Evolutionary conservation across 495 filamentous ascomycete genomes (phyloP).

Genomic region (Letharia lupina): DNA sequence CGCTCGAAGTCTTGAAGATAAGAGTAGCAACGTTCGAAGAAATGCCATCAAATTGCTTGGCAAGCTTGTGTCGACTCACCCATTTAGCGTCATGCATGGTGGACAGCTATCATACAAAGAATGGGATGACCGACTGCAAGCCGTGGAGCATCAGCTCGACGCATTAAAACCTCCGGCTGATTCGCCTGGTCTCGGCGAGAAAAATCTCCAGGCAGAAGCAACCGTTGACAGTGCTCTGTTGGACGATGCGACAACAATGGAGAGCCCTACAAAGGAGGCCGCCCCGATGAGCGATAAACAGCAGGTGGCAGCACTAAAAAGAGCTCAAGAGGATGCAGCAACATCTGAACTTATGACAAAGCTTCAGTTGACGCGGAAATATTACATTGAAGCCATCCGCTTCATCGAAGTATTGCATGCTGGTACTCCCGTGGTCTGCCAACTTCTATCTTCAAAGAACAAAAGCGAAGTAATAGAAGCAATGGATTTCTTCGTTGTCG

Average conservation of each 20-base stretch:
- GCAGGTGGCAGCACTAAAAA: conserved; percentile 43
- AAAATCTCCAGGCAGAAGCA: conserved; percentile 42
- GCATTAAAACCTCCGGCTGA: conserved; percentile 69
- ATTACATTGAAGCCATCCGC: conserved; percentile 82
- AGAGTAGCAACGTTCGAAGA: conserved; percentile 91
- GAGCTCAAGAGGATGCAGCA: conserved; percentile 63
- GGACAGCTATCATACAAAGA: conserved; percentile 75
- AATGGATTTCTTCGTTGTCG: conserved; percentile 95
- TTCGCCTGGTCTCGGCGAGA: conserved; percentile 65
- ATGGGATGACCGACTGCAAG: conserved; percentile 71
- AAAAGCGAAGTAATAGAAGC: conserved; percentile 98
- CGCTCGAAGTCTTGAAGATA: conserved; percentile 84
- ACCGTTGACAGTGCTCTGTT: conserved; percentile 69
- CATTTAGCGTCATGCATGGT: conserved; percentile 86
- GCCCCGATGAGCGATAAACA: conserved; percentile 53
- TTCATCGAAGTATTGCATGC: conserved; percentile 92
- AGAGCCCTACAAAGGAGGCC: conserved; percentile 53
- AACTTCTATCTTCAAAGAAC: conserved; percentile 85
- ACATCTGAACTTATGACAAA: conserved; percentile 75
- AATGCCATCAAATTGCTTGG: conserved; percentile 91
- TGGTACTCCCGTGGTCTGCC: conserved; percentile 66
- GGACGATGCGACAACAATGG: conserved; percentile 78
- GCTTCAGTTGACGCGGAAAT: conserved; percentile 77
- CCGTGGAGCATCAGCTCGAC: conserved; percentile 72
- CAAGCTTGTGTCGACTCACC: conserved; percentile 82